Base-by-base conservation (phyloP, 257 asterid genomes). In the Nicotiana otophora region DNA sequence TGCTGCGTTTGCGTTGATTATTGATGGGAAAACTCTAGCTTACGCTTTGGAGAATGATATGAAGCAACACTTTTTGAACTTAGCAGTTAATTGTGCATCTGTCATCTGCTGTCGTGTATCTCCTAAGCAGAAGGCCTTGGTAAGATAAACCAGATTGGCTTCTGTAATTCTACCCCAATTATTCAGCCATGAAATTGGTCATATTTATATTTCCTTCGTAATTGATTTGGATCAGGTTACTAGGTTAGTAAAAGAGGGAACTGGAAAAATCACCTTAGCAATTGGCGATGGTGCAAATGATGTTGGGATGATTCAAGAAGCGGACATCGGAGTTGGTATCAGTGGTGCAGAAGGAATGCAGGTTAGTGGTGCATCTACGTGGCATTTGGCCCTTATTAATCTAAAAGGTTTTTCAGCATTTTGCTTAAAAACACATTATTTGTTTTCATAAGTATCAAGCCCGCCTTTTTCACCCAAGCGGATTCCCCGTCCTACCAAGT, bases 291-390 rank as follows among this genome's bases (percentile, higher is more conserved):
- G 99, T 82, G 99, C 99, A 81, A 96, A 96, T 89, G 99, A 96
- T 87, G 99, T 94, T 85, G 99, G 99, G 88, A 96, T 96, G 99
- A 96, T 96, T 89, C 99, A 96, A 89, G 99, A 93, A 89, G 99
- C 99, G 8, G 99, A 96, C 81, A 94, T 96, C 46, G 99, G 99
- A 60, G 98, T 96, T 86, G 99, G 99, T 86, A 96, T 96, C 88
- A 96, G 99, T 81, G 99, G 99, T 61, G 97, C 93, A 69, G 99
- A 96, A 92, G 99, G 99, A 88, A 96, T 96, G 99, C 99, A 96
- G 98, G 99, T 96, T 42, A 62, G 91, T 86, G 81, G 83, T 80
- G 36, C 84, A 82, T 86, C 58, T 64, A 81, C 79, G 53, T 31
- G 46, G 26, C 69, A 83, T 62, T 69, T 53, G 81, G 39, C 28